Evolutionary conservation across 805 yeast genomes (phyloP).

Genomic region (Ogataea minuta): DNA sequence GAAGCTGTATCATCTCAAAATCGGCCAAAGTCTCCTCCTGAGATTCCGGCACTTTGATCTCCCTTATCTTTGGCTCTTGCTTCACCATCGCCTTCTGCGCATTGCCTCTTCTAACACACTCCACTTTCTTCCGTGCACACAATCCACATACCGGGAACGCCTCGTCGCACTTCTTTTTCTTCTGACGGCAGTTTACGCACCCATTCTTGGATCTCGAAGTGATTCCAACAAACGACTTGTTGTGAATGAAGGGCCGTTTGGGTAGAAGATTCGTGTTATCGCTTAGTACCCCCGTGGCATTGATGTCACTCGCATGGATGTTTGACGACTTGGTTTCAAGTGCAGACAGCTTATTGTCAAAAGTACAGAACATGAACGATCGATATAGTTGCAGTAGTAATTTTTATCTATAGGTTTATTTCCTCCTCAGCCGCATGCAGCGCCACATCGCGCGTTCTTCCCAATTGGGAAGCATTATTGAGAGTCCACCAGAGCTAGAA

Average conservation of each 20-base stretch:
- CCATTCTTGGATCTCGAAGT: conserved; percentile 38
- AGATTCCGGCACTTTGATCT: neutral
- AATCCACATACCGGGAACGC: conserved; percentile 44
- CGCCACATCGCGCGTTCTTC: conserved; percentile 5
- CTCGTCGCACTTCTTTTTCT: conserved; percentile 53
- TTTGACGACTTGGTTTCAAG: conserved; percentile 8
- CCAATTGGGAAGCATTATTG: conserved; percentile 2
- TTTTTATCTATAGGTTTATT: too few species aligned
- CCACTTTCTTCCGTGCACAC: conserved; percentile 34
- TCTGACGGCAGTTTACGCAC: conserved; percentile 40
- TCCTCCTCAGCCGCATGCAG: conserved; percentile 1
- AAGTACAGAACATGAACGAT: conserved; percentile 16
- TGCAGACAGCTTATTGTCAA: conserved; percentile 15
- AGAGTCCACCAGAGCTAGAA: conserved; percentile 12
- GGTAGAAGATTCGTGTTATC: neutral
- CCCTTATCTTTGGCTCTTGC: neutral
- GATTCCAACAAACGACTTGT: conserved; percentile 32
- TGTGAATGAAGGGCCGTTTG: conserved; percentile 19
- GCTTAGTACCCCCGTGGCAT: neutral
- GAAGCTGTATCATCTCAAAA: too few species aligned
- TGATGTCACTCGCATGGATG: neutral
- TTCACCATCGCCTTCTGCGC: conserved; percentile 1
- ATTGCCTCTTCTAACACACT: conserved; percentile 30
- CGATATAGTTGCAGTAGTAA: neutral
- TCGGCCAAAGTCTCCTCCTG: too few species aligned